Conservation (phyloP, 2,329 filamentous ascomycete species). For the Geoglossum cookeanum region DNA sequence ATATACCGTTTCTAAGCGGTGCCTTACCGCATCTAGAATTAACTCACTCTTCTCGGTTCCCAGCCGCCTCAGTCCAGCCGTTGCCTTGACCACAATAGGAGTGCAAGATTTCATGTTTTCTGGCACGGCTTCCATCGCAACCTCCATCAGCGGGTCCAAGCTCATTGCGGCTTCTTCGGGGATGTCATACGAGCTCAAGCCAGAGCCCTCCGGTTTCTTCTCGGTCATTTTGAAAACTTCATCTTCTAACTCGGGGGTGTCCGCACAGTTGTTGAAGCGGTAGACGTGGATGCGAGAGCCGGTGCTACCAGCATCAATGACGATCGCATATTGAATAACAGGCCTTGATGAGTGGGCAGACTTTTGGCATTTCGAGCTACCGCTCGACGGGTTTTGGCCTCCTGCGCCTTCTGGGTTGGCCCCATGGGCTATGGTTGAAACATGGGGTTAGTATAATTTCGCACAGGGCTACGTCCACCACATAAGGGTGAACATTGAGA, state of each 20-base stretch:
- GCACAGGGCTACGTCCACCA: background rate
- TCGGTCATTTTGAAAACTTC: constrained; percentile 90
- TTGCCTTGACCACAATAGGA: constrained; percentile 93
- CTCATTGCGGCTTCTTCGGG: constrained; percentile 76
- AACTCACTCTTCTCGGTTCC: constrained; percentile 62
- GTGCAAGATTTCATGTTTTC: constrained; percentile 81
- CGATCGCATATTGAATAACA: constrained; percentile 89
- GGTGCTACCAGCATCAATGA: constrained; percentile 97
- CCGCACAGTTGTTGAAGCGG: constrained; percentile 95
- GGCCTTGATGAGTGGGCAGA: constrained; percentile 78
- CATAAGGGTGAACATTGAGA: background rate
- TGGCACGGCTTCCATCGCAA: constrained; percentile 68
- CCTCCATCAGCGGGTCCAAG: constrained; percentile 70
- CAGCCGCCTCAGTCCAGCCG: constrained; percentile 76
- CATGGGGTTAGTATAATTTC: background rate
- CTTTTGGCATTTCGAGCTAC: constrained; percentile 58
- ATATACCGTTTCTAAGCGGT: constrained; percentile 68
- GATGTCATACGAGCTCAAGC: constrained; percentile 74
- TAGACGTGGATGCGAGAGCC: constrained; percentile 97
- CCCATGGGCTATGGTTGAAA: background rate
- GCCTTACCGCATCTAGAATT: constrained; percentile 71
- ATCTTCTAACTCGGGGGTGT: constrained; percentile 82
- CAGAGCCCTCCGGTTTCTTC: constrained; percentile 59
- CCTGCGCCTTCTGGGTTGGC: constrained; percentile 5
- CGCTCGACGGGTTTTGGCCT: constrained; percentile 35